These are phyloP conservation scores for Aegilops sharonensis DNA, from an alignment of 176 grass and related monocot genomes.

Conservation along the genomic window DNA sequence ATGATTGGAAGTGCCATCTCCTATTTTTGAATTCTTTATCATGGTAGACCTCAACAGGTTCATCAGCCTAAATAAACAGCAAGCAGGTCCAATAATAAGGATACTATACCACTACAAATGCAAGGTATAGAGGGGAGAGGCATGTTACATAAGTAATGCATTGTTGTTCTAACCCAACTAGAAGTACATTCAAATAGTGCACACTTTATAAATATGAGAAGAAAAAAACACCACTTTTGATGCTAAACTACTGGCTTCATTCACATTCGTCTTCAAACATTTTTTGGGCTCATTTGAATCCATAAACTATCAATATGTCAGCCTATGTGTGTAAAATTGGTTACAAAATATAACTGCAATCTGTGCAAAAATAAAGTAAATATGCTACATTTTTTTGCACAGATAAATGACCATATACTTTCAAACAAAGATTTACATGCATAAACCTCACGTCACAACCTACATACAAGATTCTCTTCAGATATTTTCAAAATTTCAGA, in stretches of 20 bases:
- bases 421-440: not conserved
- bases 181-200: not conserved
- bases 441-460: not conserved
- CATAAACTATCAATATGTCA: not conserved
- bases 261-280: not conserved
- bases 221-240: not conserved
- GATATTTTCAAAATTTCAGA: not conserved
- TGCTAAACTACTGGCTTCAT: not conserved
- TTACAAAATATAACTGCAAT: not conserved
- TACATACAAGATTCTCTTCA: slow-evolving; percentile 8
- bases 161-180: not conserved
- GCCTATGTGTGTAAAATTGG: not conserved
- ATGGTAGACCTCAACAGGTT: slow-evolving; percentile 70
- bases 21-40: slow-evolving; percentile 65
- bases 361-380: not conserved
- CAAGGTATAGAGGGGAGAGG: not conserved
- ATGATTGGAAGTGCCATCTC: slow-evolving; percentile 64
- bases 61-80: slow-evolving; percentile 58
- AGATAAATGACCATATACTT: not conserved
- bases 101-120: not conserved
- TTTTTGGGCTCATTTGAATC: not conserved
- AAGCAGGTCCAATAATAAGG: slow-evolving; percentile 28
- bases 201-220: not conserved
- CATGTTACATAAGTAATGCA: not conserved
- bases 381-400: not conserved